Evolutionary conservation across 257 asterid genomes (phyloP), one percentile per base, ranked within the genome.

Genomic region (Nicotiana obtusifolia): DNA sequence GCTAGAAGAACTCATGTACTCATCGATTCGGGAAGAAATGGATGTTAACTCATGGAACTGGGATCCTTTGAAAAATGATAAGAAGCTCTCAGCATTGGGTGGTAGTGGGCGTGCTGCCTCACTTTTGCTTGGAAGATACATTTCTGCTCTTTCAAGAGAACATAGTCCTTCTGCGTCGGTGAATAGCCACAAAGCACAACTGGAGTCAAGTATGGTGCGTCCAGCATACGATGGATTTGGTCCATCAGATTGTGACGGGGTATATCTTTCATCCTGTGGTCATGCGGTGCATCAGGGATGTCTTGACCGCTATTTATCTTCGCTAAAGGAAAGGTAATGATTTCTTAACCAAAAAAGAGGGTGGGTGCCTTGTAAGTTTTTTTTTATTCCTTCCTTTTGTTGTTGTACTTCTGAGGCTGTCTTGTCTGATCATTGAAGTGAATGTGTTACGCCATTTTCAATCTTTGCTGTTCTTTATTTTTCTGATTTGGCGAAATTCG

Each of bases 281-380:
- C 99, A 96, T 88, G 99, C 99, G 76, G 99, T 96, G 88, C 99
- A 96, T 88, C 98, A 94, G 86, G 94, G 91, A 86, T 96, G 99
- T 84, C 91, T 96, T 80, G 98, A 93, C 85, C 98, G 97, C 64
- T 96, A 96, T 86, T 86, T 96, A 82, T 88, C 91, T 76, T 94
- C 99, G n/a, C 93, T 96, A 54, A 94, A 85, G 90, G 99, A 96
- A 84, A 96, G 99, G 99, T 96, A 89, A 3, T 73, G 59, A 57
- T 22, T 37, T 64, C 61, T 17, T 49, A 64, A 80, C 62, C 61
- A 54, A 73, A 73, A 64, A 73, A 24, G 62, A 24, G 79, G 79
- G 61, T 47, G 61, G 0, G 24, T 47, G 16, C 22, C 37, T 44
- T 71, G 78, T 13, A 41, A 73, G 41, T 35, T 73, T 14, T 73